Evolutionary conservation across 1,139 yeast species (phyloP).

Genomic region (Eremothecium cymbalariae): DNA sequence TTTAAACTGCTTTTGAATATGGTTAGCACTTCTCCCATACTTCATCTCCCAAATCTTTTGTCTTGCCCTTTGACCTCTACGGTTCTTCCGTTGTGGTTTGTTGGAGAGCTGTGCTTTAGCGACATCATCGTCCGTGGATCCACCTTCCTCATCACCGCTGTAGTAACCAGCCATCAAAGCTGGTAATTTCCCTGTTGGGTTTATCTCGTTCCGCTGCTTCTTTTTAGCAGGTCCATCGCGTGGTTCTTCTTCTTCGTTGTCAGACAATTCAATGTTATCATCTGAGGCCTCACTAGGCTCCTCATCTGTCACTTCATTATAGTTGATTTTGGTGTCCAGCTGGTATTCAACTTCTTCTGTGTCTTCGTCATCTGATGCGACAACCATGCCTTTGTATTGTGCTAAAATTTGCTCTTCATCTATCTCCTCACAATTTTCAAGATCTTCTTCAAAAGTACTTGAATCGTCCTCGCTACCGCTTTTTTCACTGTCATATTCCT

Average conservation of each 20-base stretch:
- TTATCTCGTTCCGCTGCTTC: constrained; percentile 24
- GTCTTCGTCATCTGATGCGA: constrained; percentile 47
- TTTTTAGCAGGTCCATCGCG: constrained; percentile 27
- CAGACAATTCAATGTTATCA: constrained; percentile 24
- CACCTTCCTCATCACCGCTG: constrained; percentile 65
- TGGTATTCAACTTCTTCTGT: constrained; percentile 31
- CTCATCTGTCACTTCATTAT: constrained; percentile 57
- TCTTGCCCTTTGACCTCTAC: constrained; percentile 96
- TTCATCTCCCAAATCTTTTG: constrained; percentile 93
- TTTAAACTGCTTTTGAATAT: constrained; percentile 56
- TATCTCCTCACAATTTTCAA: constrained; percentile 22
- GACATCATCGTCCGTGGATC: constrained; percentile 40
- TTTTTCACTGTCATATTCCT: constrained; percentile 23
- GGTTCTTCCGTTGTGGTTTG: constrained; percentile 55
- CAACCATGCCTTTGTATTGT: constrained; percentile 44
- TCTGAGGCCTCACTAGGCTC: constrained; percentile 42
- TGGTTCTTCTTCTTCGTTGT: constrained; percentile 32
- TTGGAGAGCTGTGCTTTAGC: constrained; percentile 43
- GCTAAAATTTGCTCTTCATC: constrained; percentile 28
- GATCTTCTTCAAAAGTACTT: constrained; percentile 15
- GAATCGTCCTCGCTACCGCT: constrained; percentile 22
- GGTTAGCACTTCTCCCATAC: constrained; percentile 79
- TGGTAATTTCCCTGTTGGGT: constrained; percentile 44
- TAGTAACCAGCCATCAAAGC: constrained; percentile 67
- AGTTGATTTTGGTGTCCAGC: constrained; percentile 37